Evolutionary conservation across 192 early-diverging fungal genomes (phyloP), one percentile per base, ranked within the genome.

Genomic region (Coemansia sp.): DNA sequence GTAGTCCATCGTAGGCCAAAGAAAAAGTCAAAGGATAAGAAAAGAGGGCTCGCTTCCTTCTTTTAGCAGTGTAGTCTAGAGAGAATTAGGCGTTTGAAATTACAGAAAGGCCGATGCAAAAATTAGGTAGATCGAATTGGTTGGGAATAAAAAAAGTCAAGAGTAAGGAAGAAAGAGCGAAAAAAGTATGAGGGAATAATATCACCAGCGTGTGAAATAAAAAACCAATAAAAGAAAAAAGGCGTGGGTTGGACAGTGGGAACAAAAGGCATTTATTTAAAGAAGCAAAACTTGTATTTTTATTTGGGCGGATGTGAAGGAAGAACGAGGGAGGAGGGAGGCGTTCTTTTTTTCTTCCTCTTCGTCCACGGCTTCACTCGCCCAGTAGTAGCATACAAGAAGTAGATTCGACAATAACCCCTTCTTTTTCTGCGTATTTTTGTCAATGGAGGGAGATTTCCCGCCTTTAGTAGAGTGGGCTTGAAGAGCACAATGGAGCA

Each of bases 221-320:
- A 59, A 21, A 20, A 59, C 2, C 31, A 61, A 43, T 42, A 59
- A 15, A 61, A 31, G 3, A 46, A 46, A 43, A 43, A 58, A 58
- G 57, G 33, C 57, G 33, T 39, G 57, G 33, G 33, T 43, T 43
- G 18, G 40, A 43, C 15, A 63, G 49, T 16, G 59, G 45, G 59
- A 61, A 30, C 6, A 7, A 62, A 8, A n/a, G 46, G 46, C 23
- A 7, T 7, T 21, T 49, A 25, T 49, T 49, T 37, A 37, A 37
- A 37, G 5, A 37, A 37, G 12, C 12, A 37, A 37, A 37, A 37
- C 35, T 43, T 18, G 13, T 7, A 43, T 18, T 43, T 4, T 13
- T 4, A 18, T 43, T 43, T 43, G 35, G 35, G 35, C 35, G 35
- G 18, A 10, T 43, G 12, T 13, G 12, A 18, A 18, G 40, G 40